phyloP scores from a whole-genome alignment of 2,329 filamentous ascomycete species.

The Aspergillus quadricinctus region DNA sequence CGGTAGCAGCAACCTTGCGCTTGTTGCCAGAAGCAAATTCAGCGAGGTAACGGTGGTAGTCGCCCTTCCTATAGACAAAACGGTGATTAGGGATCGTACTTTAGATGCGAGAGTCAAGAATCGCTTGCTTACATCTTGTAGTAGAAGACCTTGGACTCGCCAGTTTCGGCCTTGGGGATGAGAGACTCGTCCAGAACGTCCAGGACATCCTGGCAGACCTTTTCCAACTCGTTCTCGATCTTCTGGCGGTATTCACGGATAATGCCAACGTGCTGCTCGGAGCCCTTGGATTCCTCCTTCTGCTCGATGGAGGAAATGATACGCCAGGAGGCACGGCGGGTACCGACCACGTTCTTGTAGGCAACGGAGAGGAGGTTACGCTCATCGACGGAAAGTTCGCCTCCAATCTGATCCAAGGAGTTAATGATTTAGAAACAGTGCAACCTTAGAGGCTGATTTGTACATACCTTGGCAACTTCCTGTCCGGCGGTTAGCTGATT shows the following conservation, averaged over 20 bases:
- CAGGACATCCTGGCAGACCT: slow-evolving; percentile 96
- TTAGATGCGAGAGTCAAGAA: slow-evolving; percentile 36
- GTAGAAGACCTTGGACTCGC: slow-evolving; percentile 99
- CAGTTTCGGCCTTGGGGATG: slow-evolving; percentile 91
- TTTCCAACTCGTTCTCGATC: slow-evolving; percentile 96
- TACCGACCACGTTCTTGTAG: slow-evolving; percentile 99
- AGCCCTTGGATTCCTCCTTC: slow-evolving; percentile 99
- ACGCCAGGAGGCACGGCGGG: slow-evolving; percentile 96
- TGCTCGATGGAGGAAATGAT: slow-evolving; percentile 99
- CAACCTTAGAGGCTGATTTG: slow-evolving; percentile 1
- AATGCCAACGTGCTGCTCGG: slow-evolving; percentile 86
- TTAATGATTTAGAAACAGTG: slow-evolving; percentile 12
- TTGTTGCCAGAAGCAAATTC: slow-evolving; percentile 94
- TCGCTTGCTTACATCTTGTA: slow-evolving; percentile 94
- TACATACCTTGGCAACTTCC: slow-evolving; percentile 88
- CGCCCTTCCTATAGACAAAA: slow-evolving; percentile 78
- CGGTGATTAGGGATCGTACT: slow-evolving; percentile 73
- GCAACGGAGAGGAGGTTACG: slow-evolving; percentile 94
- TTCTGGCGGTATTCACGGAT: slow-evolving; percentile 98
- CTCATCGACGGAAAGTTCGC: slow-evolving; percentile 66
- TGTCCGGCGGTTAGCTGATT: slow-evolving; percentile 33
- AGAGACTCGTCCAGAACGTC: slow-evolving; percentile 89
- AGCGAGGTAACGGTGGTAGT: slow-evolving; percentile 98
- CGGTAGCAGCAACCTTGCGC: slow-evolving; percentile 90
- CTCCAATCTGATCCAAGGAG: slow-evolving; percentile 50